Conservation (phyloP, 2,329 filamentous ascomycete species). For the Ceratocystis cacaofunesta region DNA sequence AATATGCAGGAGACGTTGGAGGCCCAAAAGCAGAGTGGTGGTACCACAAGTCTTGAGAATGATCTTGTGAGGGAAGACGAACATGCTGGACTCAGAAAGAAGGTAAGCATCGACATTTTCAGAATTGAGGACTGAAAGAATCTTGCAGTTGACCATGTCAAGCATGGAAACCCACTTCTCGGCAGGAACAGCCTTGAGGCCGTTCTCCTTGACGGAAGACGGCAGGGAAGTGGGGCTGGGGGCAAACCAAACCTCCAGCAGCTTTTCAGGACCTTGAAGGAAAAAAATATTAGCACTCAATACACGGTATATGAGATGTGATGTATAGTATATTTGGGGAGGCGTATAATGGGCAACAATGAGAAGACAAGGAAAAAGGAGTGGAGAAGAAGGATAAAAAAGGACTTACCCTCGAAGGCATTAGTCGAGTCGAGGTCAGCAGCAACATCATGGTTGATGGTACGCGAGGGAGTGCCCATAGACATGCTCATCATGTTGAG, state of each 20-base stretch:
- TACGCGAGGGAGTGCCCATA: constrained; percentile 73
- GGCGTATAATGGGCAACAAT: background rate
- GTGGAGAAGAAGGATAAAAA: background rate
- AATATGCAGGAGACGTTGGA: constrained; percentile 84
- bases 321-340: background rate
- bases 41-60: constrained; percentile 98
- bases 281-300: background rate
- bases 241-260: constrained; percentile 96
- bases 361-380: no score
- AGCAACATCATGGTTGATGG: constrained; percentile 90
- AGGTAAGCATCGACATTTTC: constrained; percentile 93
- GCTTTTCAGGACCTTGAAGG: constrained; percentile 69
- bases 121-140: constrained; percentile 83
- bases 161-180: constrained; percentile 94
- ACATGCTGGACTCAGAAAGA: constrained; percentile 98
- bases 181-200: constrained; percentile 70
- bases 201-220: constrained; percentile 52
- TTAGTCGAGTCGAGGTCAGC: constrained; percentile 86
- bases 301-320: background rate
- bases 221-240: constrained; percentile 62
- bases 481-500: constrained; percentile 35
- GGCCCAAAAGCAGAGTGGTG: constrained; percentile 77
- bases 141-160: constrained; percentile 96
- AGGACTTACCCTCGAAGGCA: constrained; percentile 69
- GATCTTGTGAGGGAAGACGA: constrained; percentile 98